Evolutionary conservation across 129 eudicot species (phyloP).

Genomic region (Arctium lappa): DNA sequence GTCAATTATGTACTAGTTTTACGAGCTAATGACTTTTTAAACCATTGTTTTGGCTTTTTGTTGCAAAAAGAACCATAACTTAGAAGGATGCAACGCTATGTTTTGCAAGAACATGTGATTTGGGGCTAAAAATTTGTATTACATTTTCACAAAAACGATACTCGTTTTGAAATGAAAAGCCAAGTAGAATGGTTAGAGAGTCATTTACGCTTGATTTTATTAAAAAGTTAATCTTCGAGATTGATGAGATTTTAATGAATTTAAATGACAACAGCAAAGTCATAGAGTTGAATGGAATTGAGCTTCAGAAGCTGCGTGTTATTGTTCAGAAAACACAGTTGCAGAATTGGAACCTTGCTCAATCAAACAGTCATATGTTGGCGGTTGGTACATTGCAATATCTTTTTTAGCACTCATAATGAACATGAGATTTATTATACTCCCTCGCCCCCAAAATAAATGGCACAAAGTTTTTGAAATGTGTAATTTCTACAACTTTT

Average conservation of each 20-base stretch:
- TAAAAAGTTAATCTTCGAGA: background rate
- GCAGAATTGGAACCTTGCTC: conserved; percentile 90
- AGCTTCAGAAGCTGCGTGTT: conserved; percentile 54
- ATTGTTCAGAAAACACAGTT: conserved; percentile 63
- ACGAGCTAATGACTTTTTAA: background rate
- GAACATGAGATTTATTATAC: background rate
- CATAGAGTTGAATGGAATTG: conserved; percentile 60
- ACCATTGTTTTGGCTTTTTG: background rate
- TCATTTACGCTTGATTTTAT: background rate
- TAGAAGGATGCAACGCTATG: background rate
- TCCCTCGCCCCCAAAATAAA: background rate
- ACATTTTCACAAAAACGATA: background rate
- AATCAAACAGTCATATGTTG: conserved; percentile 67
- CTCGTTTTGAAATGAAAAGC: background rate
- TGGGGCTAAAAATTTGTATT: background rate
- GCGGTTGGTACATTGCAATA: conserved; percentile 43
- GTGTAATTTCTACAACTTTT: background rate
- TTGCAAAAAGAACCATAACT: background rate
- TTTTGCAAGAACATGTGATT: background rate
- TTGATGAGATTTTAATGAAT: background rate
- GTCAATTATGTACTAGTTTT: background rate
- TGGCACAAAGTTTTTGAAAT: background rate
- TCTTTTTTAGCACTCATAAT: background rate
- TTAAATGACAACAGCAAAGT: conserved; percentile 47
- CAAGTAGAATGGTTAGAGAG: background rate